Evolutionary conservation across 2,329 filamentous ascomycete genomes (phyloP).

Genomic region (Chrysoporthe puriensis): DNA sequence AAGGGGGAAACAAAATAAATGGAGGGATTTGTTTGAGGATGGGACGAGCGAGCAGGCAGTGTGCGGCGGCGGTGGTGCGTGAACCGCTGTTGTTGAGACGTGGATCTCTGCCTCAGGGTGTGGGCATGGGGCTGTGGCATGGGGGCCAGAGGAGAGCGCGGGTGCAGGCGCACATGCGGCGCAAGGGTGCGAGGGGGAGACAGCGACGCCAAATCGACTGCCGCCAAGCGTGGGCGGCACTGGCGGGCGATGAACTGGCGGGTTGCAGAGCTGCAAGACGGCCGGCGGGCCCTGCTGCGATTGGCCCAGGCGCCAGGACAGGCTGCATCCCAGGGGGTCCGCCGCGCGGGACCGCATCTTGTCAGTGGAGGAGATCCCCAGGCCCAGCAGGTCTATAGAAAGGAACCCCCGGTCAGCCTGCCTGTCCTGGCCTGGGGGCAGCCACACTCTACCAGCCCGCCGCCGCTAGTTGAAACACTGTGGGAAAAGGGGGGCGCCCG

Average conservation of each 20-base stretch:
- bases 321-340: not conserved
- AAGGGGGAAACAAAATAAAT: not conserved
- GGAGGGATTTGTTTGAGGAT: conserved; percentile 10
- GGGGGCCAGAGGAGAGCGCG: not conserved
- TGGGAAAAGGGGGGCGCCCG: conserved; percentile 3
- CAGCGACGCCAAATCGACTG: not conserved
- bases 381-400: not conserved
- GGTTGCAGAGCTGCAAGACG: conserved; percentile 6
- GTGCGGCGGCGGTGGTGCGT: not conserved
- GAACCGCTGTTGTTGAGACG: not conserved
- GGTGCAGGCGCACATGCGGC: not conserved
- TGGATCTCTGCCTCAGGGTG: not conserved
- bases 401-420: conserved; percentile 6
- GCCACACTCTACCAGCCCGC: conserved; percentile 2
- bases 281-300: not conserved
- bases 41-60: conserved; percentile 1
- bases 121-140: not conserved
- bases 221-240: not conserved
- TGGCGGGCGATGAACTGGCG: not conserved
- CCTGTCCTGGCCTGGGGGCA: conserved; percentile 4
- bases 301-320: conserved; percentile 1
- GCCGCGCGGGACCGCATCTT: not conserved
- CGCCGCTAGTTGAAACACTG: conserved; percentile 11
- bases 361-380: not conserved
- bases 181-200: not conserved